Base-by-base conservation (phyloP, 257 asterid genomes). In the Buddleja alternifolia region DNA sequence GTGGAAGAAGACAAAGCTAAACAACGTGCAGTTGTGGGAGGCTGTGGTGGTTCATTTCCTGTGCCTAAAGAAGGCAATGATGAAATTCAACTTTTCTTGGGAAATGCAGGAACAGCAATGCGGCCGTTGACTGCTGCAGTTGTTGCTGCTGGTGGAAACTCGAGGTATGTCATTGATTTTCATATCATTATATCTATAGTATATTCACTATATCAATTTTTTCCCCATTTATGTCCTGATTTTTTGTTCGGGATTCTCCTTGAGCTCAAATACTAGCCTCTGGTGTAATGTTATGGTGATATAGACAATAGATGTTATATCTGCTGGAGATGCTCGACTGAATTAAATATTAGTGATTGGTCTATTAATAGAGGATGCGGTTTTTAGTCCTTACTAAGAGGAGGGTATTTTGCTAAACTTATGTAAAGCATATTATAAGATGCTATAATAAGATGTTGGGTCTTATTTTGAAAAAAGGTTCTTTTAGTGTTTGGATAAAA, bases 71-170 rank as follows among this genome's bases (percentile, higher is more conserved):
- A 87, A 36, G 75, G 96, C 52, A 77, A 75, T 15, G 93, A 84
- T 25, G 99, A 93, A 78, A 80, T 93, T 63, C 90, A 88, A 64
- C 97, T 93, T 50, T 93, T 93, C 90, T 83, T 93, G 46, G 99
- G 99, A 77, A 93, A 93, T 84, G 99, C 99, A n/a, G 99, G 99
- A 75, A 93, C 99, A 23, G 99, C 97, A 7, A 93, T 93, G 97
- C 95, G 99, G 48, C 97, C 97, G 29, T 75, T 90, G 88, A 91
- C 97, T 69, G 97, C 99, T 66, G 96, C 97, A 70, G 96, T 93
- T 61, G 81, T 86, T 73, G 96, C 88, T 75, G 99, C 96, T 50
- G 99, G 99, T 56, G 97, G 99, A 69, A 78, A 85, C 64, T 71
- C 97, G 39, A 93, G 86, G 98, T 93, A 57, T 76, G 52, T 24